These are phyloP conservation scores for Phalaenopsis aphrodite DNA, from an alignment of 106 monocot species.

Conservation along the genomic window DNA sequence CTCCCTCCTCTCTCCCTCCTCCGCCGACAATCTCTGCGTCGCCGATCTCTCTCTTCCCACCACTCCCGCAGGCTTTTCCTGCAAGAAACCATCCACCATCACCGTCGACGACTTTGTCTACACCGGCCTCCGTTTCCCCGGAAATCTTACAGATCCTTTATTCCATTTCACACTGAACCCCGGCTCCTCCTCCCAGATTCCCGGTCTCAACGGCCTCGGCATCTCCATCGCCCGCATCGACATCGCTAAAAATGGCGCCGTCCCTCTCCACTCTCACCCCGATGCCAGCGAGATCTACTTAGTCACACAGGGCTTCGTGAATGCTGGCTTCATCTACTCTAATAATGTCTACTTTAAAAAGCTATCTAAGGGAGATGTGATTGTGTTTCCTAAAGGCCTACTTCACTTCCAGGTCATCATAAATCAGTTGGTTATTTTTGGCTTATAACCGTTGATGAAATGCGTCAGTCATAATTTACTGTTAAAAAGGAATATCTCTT, in stretches of 20 bases:
- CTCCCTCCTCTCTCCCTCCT: constrained; percentile 15
- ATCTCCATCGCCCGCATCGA: constrained; percentile 72
- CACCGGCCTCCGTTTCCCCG: constrained; percentile 26
- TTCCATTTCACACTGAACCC: constrained; percentile 29
- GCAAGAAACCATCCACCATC: constrained; percentile 3
- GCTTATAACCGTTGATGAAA: too few species aligned
- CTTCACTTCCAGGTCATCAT: constrained; percentile 63
- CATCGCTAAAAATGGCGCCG: constrained; percentile 44
- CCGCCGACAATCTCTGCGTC: constrained; percentile 70
- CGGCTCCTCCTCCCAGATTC: constrained; percentile 22
- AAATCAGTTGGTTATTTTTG: too few species aligned
- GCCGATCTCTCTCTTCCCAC: constrained; percentile 31
- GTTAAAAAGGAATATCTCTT: too few species aligned
- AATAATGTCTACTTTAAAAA: constrained; percentile 39
- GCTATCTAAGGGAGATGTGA: constrained; percentile 40
- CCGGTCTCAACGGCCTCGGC: constrained; percentile 58
- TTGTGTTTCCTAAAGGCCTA: constrained; percentile 76
- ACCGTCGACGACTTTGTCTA: constrained; percentile 42
- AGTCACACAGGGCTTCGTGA: constrained; percentile 39
- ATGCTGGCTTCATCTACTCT: constrained; percentile 64
- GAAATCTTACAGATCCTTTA: constrained; percentile 38
- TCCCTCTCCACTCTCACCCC: constrained; percentile 93
- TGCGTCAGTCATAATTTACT: too few species aligned
- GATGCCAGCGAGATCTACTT: constrained; percentile 52
- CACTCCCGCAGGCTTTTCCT: constrained; percentile 59